Conservation (phyloP, 768 basidiomycete species). For the Rhodosporidiobolus sp. region DNA sequence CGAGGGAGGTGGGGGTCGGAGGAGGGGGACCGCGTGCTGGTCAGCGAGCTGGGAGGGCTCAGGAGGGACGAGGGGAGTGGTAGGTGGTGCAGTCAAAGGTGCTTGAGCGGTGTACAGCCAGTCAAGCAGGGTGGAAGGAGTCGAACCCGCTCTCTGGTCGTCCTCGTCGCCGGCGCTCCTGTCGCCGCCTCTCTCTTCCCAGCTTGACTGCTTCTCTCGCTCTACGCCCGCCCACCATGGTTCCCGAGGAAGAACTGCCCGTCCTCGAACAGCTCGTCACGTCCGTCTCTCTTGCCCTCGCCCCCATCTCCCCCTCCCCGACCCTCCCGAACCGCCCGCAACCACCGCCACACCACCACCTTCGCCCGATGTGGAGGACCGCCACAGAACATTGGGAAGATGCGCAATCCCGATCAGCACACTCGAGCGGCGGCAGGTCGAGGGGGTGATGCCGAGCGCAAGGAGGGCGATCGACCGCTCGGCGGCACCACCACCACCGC, state of each 20-base stretch:
- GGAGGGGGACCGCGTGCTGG: not conserved
- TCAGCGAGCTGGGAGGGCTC: too few species aligned
- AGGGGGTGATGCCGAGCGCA: too few species aligned
- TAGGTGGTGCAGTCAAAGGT: too few species aligned
- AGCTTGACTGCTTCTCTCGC: not conserved
- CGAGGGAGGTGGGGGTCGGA: not conserved
- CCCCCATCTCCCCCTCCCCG: not conserved
- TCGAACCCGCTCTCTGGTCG: not conserved
- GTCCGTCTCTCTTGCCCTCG: constrained; percentile 51
- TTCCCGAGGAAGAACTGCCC: constrained; percentile 64
- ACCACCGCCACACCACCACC: constrained; percentile 88
- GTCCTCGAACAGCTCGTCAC: constrained; percentile 93
- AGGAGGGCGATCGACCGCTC: too few species aligned
- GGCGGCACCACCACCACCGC: too few species aligned
- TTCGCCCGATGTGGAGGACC: constrained; percentile 48
- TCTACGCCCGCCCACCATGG: constrained; percentile 19
- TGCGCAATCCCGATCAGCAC: too few species aligned
- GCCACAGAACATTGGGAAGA: not conserved
- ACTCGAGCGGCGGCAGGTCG: too few species aligned
- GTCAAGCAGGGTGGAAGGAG: not conserved
- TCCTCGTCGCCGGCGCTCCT: too few species aligned
- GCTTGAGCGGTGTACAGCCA: too few species aligned
- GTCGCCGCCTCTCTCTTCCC: not conserved
- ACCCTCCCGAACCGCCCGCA: constrained; percentile 55
- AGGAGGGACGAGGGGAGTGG: not conserved